phyloP scores from a whole-genome alignment of 1,139 yeast genomes.

The Pneumocystis sp. region DNA sequence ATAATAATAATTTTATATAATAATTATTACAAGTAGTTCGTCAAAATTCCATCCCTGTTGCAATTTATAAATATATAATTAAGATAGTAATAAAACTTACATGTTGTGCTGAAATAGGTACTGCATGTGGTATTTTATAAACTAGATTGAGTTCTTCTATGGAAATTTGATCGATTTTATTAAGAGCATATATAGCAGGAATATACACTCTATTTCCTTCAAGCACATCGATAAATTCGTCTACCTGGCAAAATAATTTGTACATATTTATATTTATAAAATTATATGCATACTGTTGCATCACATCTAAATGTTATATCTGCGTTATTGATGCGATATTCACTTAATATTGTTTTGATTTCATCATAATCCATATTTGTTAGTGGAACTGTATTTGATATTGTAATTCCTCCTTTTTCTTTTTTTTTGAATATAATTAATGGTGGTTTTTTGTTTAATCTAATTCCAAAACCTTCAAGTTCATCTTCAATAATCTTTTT shows the following conservation, averaged over 20 bases:
- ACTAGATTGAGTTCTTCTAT: constrained; percentile 81
- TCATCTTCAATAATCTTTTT: constrained; percentile 87
- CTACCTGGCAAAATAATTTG: constrained; percentile 40
- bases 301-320: constrained; percentile 93
- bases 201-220: constrained; percentile 86
- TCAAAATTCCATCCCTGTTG: constrained; percentile 81
- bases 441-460: constrained; percentile 78
- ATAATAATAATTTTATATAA: neutral
- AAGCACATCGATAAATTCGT: constrained; percentile 32
- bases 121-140: constrained; percentile 87
- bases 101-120: constrained; percentile 86
- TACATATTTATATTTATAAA: constrained; percentile 35
- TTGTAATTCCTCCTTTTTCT: constrained; percentile 88
- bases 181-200: constrained; percentile 85
- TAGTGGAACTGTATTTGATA: constrained; percentile 82
- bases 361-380: constrained; percentile 86
- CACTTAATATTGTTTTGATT: constrained; percentile 88
- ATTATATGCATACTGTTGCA: constrained; percentile 61
- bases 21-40: constrained; percentile 63
- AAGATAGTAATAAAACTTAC: constrained; percentile 3
- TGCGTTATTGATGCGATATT: constrained; percentile 90
- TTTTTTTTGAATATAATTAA: constrained; percentile 80
- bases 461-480: constrained; percentile 91
- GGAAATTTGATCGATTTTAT: constrained; percentile 89
- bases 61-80: neutral